Evolutionary conservation across 2,329 filamentous ascomycete species (phyloP).

Genomic region (Lecanicillium sp.): DNA sequence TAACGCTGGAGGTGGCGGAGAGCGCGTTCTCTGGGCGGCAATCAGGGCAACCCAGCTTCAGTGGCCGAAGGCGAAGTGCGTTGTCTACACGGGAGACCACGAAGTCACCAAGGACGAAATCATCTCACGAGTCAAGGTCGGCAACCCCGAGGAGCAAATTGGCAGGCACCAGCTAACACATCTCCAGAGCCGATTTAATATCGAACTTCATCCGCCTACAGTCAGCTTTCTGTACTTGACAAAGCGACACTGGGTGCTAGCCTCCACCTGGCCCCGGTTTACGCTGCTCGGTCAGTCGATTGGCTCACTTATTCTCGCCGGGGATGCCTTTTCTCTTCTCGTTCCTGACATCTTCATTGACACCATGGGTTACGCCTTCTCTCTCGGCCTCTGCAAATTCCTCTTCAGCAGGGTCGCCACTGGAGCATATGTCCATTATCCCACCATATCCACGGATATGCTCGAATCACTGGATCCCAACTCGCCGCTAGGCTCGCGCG

Average conservation of each 20-base stretch:
- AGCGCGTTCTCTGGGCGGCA: conserved; percentile 93
- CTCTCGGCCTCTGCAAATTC: conserved; percentile 72
- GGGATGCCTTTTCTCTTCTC: conserved; percentile 86
- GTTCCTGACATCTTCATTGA: conserved; percentile 93
- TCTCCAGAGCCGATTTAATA: conserved; percentile 76
- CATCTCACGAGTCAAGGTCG: conserved; percentile 65
- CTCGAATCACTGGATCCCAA: conserved; percentile 68
- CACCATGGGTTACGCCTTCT: conserved; percentile 97
- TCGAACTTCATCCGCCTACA: conserved; percentile 74
- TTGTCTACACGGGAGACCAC: conserved; percentile 94
- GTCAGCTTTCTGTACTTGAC: conserved; percentile 86
- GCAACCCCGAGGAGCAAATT: conserved; percentile 9
- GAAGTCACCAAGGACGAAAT: conserved; percentile 77
- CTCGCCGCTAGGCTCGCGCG: conserved; percentile 50
- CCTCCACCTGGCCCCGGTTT: conserved; percentile 83
- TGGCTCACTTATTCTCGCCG: conserved; percentile 78
- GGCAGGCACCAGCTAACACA: conserved; percentile 12
- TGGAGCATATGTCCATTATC: conserved; percentile 93
- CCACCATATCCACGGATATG: conserved; percentile 98
- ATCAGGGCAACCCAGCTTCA: conserved; percentile 82
- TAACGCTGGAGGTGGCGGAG: conserved; percentile 92
- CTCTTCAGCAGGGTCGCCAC: conserved; percentile 78
- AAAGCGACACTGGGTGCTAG: conserved; percentile 77
- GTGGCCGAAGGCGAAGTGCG: conserved; percentile 82
- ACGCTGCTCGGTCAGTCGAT: conserved; percentile 91